Evolutionary conservation across 768 basidiomycete genomes (phyloP).

Genomic region (Megacollybia marginata): DNA sequence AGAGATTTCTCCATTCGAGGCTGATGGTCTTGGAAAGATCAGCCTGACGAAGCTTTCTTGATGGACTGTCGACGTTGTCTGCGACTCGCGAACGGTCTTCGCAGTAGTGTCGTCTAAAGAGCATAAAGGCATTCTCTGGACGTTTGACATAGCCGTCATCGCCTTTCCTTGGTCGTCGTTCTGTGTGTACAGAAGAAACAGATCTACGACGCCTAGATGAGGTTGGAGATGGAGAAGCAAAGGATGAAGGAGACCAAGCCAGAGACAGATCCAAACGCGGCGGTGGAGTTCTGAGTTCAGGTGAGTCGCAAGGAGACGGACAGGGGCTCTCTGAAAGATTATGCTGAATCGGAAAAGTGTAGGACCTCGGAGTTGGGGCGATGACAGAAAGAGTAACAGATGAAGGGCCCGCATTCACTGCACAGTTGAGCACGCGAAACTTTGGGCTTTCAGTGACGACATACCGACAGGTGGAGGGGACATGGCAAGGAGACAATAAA

Average conservation of each 20-base stretch:
- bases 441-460: too few relatives aligned
- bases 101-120: constrained; percentile 74
- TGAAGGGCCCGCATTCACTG: constrained; percentile 56
- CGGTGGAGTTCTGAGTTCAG: constrained; percentile 60
- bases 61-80: constrained; percentile 19
- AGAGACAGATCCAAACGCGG: constrained; percentile 19
- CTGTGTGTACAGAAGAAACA: constrained; percentile 34
- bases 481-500: too few relatives aligned
- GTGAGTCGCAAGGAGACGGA: constrained; percentile 55
- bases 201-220: constrained; percentile 45
- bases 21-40: constrained; percentile 79
- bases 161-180: constrained; percentile 59
- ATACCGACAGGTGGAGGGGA: too few relatives aligned
- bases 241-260: constrained; percentile 33
- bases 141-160: constrained; percentile 82
- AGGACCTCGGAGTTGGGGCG: constrained; percentile 64
- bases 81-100: constrained; percentile 52
- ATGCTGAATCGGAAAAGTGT: constrained; percentile 56
- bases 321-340: constrained; percentile 59
- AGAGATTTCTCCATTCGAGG: constrained; percentile 68
- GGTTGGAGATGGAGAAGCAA: constrained; percentile 25
- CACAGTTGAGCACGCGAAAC: too few relatives aligned
- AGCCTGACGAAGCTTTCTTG: constrained; percentile 71
- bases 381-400: constrained; percentile 51
- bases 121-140: constrained; percentile 79